Conservation (phyloP, 441 rosid species). For the Kokia cookei region DNA sequence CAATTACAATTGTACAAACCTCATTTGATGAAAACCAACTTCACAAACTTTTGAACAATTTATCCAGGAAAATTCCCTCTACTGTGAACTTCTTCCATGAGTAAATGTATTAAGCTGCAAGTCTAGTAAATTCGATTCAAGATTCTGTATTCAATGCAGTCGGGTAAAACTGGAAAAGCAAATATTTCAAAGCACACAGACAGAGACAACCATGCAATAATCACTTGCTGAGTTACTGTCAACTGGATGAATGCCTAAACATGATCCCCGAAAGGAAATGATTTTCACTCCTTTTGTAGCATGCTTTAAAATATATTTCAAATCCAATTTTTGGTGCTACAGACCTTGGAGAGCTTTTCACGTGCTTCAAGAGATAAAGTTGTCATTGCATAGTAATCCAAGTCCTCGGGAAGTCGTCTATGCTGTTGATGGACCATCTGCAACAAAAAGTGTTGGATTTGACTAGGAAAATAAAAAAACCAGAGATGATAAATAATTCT, state of each 20-base stretch:
- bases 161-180: background rate
- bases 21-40: background rate
- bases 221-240: background rate
- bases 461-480: constrained; percentile 1
- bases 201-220: background rate
- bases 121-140: background rate
- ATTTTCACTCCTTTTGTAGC: background rate
- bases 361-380: constrained; percentile 89
- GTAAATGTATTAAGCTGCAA: background rate
- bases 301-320: background rate
- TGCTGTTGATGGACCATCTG: constrained; percentile 86
- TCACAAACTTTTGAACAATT: background rate
- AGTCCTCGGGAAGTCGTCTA: constrained; percentile 76
- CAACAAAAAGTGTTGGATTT: constrained; percentile 10
- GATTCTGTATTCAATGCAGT: background rate
- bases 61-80: background rate
- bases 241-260: background rate
- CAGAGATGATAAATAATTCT: background rate
- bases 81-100: background rate
- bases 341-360: constrained; percentile 94
- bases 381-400: constrained; percentile 84
- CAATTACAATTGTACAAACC: background rate
- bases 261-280: background rate
- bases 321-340: background rate
- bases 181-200: background rate